Conservation (phyloP, 805 yeast genomes). For the Candida quercuum region DNA sequence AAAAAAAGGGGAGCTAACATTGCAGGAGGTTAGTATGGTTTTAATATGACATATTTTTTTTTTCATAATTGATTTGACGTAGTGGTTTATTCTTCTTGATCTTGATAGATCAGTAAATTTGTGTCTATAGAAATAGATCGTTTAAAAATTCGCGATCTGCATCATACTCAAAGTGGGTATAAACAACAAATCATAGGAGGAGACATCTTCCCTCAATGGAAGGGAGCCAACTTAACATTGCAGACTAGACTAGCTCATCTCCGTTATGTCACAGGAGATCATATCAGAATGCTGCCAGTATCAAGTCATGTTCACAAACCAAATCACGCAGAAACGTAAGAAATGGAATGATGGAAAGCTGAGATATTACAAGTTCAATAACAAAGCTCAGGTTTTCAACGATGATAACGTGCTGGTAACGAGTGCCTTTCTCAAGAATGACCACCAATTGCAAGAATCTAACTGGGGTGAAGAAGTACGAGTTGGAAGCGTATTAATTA, state of each 20-base stretch:
- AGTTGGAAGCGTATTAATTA: slow-evolving; percentile 14
- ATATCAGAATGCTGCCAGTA: slow-evolving; percentile 20
- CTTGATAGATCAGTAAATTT: too few relatives aligned
- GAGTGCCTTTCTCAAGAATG: slow-evolving; percentile 11
- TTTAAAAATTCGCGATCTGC: too few relatives aligned
- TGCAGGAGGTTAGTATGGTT: too few relatives aligned
- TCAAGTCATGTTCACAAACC: slow-evolving; percentile 15
- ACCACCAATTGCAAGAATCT: slow-evolving; percentile 4
- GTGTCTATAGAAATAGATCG: too few relatives aligned
- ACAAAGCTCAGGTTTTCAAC: slow-evolving; percentile 15
- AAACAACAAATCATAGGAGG: too few relatives aligned
- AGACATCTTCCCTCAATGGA: neutral
- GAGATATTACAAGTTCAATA: slow-evolving; percentile 17
- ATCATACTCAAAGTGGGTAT: too few relatives aligned
- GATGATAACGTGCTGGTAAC: slow-evolving; percentile 14
- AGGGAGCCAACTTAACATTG: neutral
- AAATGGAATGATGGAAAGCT: slow-evolving; percentile 22
- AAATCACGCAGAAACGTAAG: slow-evolving; percentile 18
- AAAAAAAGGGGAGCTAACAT: too few relatives aligned
- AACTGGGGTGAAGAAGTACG: slow-evolving; percentile 14
- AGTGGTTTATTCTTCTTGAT: too few relatives aligned
- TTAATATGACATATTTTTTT: too few relatives aligned
- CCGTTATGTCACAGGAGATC: slow-evolving; percentile 18
- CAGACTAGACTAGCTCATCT: too few relatives aligned
- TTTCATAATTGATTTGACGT: too few relatives aligned